Evolutionary conservation across 352 stramenopile genomes (phyloP), one percentile per base, ranked within the genome.

Genomic region (Phytophthora hibernalis): DNA sequence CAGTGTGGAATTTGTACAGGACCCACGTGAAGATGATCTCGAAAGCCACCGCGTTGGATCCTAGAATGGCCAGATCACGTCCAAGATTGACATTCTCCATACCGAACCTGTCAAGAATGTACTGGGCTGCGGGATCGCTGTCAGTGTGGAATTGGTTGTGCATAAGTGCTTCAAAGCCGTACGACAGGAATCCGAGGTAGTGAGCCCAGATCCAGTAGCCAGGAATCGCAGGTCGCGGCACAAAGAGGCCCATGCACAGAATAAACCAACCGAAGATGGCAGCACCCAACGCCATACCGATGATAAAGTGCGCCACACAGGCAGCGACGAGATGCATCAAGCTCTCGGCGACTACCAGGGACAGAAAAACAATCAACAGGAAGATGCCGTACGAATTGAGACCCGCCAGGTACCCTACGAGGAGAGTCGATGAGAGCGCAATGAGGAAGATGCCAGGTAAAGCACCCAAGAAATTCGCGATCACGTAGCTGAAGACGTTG

Each of bases 261-360:
- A 93, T 95, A 30, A 94, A 90, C 64, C 93, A 87, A n/a, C 87
- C 89, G 40, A 92, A 94, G 21, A 92, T 26, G 9, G 85, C 83
- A 2, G 85, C 86, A 12, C 76, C 82, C 20, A 94, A 64, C 5
- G 84, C 88, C 37, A 96, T 93, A n/a, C 87, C 89, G 50, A 91
- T 90, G 64, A 96, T 93, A 56, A 92, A 91, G 42, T 95, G 84
- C 20, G 89, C 83, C 28, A 90, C 85, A 37, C 80, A 70, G 12
- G 85, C 81, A 16, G 77, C 82, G 11, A 96, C 68, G 0, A 94
- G 68, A 63, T 90, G 78, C 74, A 93, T 93, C 50, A 91, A 79
- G 28, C 79, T 88, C 76, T 96, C 87, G 16, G 87, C 83, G 0
- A 80, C 82, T 18, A 93, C 65, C 0, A 96, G 81, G 20, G 83